These are phyloP conservation scores for Xanthoconium stramineum DNA, from an alignment of 768 basidiomycete species.

Conservation along the genomic window DNA sequence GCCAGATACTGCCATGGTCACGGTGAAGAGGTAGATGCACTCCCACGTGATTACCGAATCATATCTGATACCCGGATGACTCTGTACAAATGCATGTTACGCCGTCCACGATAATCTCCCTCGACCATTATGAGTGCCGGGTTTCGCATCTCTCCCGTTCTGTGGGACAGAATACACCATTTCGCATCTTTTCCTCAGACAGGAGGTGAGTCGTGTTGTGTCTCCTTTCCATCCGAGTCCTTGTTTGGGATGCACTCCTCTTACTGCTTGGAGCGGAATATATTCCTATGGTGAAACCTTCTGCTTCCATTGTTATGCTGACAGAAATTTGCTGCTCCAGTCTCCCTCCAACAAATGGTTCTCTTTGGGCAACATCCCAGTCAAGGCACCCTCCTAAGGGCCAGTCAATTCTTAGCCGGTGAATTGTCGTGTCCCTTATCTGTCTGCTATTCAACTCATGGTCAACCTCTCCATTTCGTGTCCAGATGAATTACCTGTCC, in stretches of 20 bases:
- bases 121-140: conserved; percentile 32
- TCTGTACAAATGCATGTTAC: too few relatives aligned
- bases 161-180: conserved; percentile 91
- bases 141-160: conserved; percentile 71
- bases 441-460: not conserved
- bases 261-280: too few relatives aligned
- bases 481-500: conserved; percentile 88
- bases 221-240: too few relatives aligned
- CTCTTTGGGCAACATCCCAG: conserved; percentile 94
- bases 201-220: conserved; percentile 56
- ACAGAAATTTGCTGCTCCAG: conserved; percentile 37
- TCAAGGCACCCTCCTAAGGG: conserved; percentile 91
- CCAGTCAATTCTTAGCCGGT: conserved; percentile 86
- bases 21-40: not conserved
- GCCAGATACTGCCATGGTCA: conserved; percentile 18
- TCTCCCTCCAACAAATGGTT: conserved; percentile 97
- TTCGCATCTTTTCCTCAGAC: conserved; percentile 93
- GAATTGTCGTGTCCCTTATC: conserved; percentile 7
- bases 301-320: not conserved
- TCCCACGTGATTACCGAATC: conserved; percentile 12
- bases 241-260: too few relatives aligned
- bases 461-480: not conserved
- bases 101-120: not conserved
- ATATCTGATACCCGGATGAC: too few relatives aligned
- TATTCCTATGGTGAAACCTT: not conserved